Evolutionary conservation across 306 rosid genomes (phyloP).

Genomic region (Gillenia trifoliata): DNA sequence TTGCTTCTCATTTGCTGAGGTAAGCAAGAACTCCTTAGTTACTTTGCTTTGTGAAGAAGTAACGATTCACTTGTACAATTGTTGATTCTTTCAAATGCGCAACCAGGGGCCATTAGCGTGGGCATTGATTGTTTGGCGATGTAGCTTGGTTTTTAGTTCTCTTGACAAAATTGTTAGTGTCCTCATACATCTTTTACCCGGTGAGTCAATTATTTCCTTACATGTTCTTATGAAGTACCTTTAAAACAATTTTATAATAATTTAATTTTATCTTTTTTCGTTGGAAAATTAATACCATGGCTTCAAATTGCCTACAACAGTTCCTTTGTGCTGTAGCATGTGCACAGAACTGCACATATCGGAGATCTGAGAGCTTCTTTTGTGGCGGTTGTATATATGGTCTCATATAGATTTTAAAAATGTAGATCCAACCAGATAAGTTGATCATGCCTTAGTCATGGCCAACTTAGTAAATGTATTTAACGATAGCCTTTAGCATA

Average conservation of each 20-base stretch:
- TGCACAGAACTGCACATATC: too few relatives aligned
- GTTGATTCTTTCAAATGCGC: conserved; percentile 24
- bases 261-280: neutral
- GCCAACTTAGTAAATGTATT: neutral
- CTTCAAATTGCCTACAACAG: neutral
- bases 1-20: conserved; percentile 98
- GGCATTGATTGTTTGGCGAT: conserved; percentile 97
- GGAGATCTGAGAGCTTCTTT: neutral
- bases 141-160: conserved; percentile 96
- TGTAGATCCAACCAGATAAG: neutral
- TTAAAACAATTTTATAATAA: neutral
- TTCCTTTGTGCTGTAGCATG: too few relatives aligned
- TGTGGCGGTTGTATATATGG: neutral
- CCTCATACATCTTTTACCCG: conserved; percentile 92
- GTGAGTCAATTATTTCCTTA: conserved; percentile 36
- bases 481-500: neutral
- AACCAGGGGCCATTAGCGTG: conserved; percentile 93
- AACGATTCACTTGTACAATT: conserved; percentile 10
- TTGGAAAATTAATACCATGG: neutral
- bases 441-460: neutral
- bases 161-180: conserved; percentile 84
- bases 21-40: conserved; percentile 23
- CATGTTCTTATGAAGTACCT: neutral
- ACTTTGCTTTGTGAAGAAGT: conserved; percentile 15
- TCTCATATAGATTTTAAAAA: neutral